Conservation (phyloP, 371 early-diverging fungal genomes). For the Mucor indicus region DNA sequence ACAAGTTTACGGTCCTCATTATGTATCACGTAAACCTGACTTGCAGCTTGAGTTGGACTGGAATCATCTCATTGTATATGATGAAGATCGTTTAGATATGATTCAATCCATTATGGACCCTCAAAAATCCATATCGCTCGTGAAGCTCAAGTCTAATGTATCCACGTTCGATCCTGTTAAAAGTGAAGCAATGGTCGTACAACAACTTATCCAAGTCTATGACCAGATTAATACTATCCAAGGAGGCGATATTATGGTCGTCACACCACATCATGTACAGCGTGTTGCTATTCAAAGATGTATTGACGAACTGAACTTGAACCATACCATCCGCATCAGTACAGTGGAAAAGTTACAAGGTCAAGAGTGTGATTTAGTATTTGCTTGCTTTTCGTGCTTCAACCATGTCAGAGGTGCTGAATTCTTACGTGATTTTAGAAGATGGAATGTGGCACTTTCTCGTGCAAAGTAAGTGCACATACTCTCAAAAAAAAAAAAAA, state of each 20-base stretch:
- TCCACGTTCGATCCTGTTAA: slow-evolving; percentile 14
- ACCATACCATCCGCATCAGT: not conserved
- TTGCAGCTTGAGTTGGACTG: slow-evolving; percentile 15
- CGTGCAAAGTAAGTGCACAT: slow-evolving; percentile 48
- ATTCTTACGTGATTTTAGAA: slow-evolving; percentile 50
- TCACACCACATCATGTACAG: slow-evolving; percentile 56
- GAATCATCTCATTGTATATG: not conserved
- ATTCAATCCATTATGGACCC: slow-evolving; percentile 33
- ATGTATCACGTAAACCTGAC: slow-evolving; percentile 28
- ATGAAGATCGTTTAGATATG: not conserved
- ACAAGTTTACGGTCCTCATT: slow-evolving; percentile 51
- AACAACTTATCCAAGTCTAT: slow-evolving; percentile 35
- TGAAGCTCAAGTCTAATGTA: slow-evolving; percentile 22
- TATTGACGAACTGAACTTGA: slow-evolving; percentile 6
- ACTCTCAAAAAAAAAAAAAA: not conserved
- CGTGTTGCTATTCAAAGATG: slow-evolving; percentile 35
- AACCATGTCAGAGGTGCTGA: slow-evolving; percentile 15
- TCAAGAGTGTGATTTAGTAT: slow-evolving; percentile 55
- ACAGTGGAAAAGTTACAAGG: slow-evolving; percentile 59
- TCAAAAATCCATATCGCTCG: slow-evolving; percentile 33
- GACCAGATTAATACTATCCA: slow-evolving; percentile 17
- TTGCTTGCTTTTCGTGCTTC: slow-evolving; percentile 49
- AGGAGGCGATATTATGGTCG: slow-evolving; percentile 24
- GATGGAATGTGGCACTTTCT: slow-evolving; percentile 58
- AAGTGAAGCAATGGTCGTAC: slow-evolving; percentile 42